These are phyloP conservation scores for Umbelopsis sp. DNA, from an alignment of 192 early-diverging fungal species.

Conservation along the genomic window DNA sequence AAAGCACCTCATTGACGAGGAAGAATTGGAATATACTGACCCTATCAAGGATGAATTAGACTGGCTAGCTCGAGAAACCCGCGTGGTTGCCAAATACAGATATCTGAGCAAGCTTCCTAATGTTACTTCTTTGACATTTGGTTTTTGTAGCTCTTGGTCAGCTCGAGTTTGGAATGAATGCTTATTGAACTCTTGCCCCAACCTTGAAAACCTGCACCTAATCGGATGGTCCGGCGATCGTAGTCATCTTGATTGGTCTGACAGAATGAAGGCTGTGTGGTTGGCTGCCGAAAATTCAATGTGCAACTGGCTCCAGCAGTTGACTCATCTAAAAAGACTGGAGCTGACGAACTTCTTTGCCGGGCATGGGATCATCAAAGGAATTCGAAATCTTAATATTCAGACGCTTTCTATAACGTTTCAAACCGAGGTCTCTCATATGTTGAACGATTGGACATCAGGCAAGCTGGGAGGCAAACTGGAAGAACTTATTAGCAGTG, in stretches of 20 bases:
- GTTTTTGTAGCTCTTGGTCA: conserved; percentile 14
- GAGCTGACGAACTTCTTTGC: conserved; percentile 19
- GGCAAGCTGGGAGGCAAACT: conserved; percentile 10
- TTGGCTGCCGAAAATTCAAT: conserved; percentile 4
- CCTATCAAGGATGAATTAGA: conserved; percentile 9
- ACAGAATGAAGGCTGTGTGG: conserved; percentile 9
- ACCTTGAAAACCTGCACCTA: not conserved
- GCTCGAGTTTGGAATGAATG: conserved; percentile 11
- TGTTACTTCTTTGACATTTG: conserved; percentile 15
- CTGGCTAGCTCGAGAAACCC: conserved; percentile 15
- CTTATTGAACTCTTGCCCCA: not conserved
- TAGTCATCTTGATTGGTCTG: conserved; percentile 3
- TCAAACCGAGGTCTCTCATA: conserved; percentile 1
- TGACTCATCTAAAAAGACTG: not conserved
- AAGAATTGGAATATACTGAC: conserved; percentile 17
- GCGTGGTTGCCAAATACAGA: conserved; percentile 5
- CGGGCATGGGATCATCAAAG: conserved; percentile 4
- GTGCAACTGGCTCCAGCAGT: not conserved
- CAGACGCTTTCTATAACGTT: not conserved
- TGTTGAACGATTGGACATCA: conserved; percentile 6
- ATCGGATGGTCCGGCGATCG: conserved; percentile 8
- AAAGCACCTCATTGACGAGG: conserved; percentile 12
- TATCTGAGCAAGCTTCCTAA: conserved; percentile 1
- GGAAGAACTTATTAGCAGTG: conserved; percentile 3
- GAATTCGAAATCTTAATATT: conserved; percentile 1